A percentile compares a stretch with the other conserved stretches of the same genome.
phyloP scores from a whole-genome alignment of 169 alveolate genomes.

The Plasmodium falciparum region DNA sequence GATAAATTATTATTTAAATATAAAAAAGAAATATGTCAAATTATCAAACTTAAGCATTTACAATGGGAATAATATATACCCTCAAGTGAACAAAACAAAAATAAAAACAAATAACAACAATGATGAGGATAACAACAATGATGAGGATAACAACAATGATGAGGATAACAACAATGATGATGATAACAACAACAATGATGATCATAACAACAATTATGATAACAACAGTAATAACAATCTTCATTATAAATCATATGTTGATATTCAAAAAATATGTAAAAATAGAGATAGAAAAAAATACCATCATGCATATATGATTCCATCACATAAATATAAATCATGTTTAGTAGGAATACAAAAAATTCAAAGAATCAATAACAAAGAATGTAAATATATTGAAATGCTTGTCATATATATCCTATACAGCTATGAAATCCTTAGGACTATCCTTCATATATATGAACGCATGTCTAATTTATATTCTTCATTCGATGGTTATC shows the following conservation, averaged over 20 bases:
- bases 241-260: too few relatives aligned
- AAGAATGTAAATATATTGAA: conserved; percentile 29
- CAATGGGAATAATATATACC: not conserved
- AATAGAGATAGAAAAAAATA: conserved; percentile 6
- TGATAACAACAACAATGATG: not conserved
- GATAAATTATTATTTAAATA: conserved; percentile 34
- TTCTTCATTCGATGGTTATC: conserved; percentile 28
- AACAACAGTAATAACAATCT: too few relatives aligned
- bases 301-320: not conserved
- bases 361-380: conserved; percentile 5
- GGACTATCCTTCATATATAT: conserved; percentile 31
- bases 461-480: conserved; percentile 35
- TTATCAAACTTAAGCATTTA: conserved; percentile 33
- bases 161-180: not conserved
- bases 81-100: not conserved
- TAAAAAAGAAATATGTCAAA: conserved; percentile 22
- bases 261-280: conserved; percentile 8
- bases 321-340: conserved; percentile 9
- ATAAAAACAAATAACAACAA: not conserved
- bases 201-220: not conserved
- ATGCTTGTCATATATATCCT: conserved; percentile 19
- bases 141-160: not conserved
- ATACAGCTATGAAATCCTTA: conserved; percentile 19
- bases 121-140: not conserved
- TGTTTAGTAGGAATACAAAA: conserved; percentile 56